Conservation (phyloP, 768 basidiomycete genomes). For the Pisolithus marmoratus region DNA sequence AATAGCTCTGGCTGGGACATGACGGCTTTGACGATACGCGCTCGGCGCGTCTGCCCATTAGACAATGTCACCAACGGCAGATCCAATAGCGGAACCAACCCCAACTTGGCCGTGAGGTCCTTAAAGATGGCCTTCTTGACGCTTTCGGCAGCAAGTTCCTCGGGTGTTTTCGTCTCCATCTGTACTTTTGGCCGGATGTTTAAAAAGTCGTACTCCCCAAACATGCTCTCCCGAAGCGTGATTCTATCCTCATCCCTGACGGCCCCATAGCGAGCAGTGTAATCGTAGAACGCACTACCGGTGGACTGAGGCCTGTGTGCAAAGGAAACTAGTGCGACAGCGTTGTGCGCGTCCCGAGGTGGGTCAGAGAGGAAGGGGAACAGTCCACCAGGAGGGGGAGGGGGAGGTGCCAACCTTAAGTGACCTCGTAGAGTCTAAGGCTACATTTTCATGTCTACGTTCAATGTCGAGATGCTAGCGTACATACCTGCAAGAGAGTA, state of each 20-base stretch:
- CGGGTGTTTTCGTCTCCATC: constrained; percentile 14
- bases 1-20: constrained; percentile 66
- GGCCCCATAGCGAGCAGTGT: constrained; percentile 87
- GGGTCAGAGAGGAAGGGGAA: constrained; percentile 62
- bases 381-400: constrained; percentile 59
- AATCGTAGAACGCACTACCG: constrained; percentile 83
- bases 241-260: constrained; percentile 78
- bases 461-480: not conserved
- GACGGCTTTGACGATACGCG: constrained; percentile 75
- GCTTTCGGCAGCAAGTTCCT: constrained; percentile 21
- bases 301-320: constrained; percentile 50
- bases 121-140: constrained; percentile 39
- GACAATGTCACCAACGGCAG: constrained; percentile 80
- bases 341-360: constrained; percentile 41
- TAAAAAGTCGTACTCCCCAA: constrained; percentile 42
- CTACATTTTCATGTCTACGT: not conserved
- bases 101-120: constrained; percentile 49
- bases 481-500: constrained; percentile 57
- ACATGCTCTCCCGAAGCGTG: constrained; percentile 70
- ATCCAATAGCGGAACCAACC: constrained; percentile 62
- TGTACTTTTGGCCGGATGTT: constrained; percentile 21
- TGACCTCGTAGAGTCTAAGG: constrained; percentile 63
- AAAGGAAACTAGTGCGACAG: constrained; percentile 59
- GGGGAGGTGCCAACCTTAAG: constrained; percentile 59
- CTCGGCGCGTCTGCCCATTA: constrained; percentile 88